Base-by-base conservation (phyloP, 257 asterid species). In the Knoxia roxburghii region DNA sequence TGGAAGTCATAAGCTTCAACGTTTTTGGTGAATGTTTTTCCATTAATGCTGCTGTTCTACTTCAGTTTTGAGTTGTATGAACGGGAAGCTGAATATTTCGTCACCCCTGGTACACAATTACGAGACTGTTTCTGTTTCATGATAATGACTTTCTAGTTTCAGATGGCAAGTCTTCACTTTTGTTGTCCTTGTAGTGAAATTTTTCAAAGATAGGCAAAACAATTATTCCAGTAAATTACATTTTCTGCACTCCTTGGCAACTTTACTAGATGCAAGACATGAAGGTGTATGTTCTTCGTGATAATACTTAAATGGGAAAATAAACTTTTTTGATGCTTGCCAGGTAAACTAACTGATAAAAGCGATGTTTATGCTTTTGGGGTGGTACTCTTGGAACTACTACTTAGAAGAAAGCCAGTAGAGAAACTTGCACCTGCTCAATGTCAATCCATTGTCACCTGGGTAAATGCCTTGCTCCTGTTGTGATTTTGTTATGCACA, bases 311-410 rank as follows among this genome's bases (percentile, higher is more conserved):
- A 41, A 43, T 8, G 65, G 7, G 29, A 56, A 43, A 45, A 8
- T 7, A 32, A 9, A 14, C 35, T 20, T 68, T 17, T 72, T 13
- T 45, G 13, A 10, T 17, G 20, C 49, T 45, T 59, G 40, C 5
- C 75, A 88, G 95, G 93, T 56, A 82, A 79, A 64, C 65, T 86
- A 77, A 88, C 93, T 3, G 93, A 84, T 65, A 88, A 88, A 72
- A 88, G 96, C 32, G 96, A 88, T 70, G 96, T 88, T 46, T 88
- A 88, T 78, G 96, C 86, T 13, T 88, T 86, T 51, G 93, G 96
- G 68, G 87, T 88, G 18, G 96, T 88, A 20, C 83, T 88, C 46
- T 74, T 88, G 78, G 96, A 88, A 83, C 90, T 88, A 71, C 80
- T 88, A 49, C 85, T 88, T 3, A 88, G 93, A 75, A 86, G 80